Percentiles rank a stretch among this genome's conserved stretches.
Evolutionary conservation across 805 yeast genomes (phyloP).

Genomic region (Jamesozyma lodderae): DNA sequence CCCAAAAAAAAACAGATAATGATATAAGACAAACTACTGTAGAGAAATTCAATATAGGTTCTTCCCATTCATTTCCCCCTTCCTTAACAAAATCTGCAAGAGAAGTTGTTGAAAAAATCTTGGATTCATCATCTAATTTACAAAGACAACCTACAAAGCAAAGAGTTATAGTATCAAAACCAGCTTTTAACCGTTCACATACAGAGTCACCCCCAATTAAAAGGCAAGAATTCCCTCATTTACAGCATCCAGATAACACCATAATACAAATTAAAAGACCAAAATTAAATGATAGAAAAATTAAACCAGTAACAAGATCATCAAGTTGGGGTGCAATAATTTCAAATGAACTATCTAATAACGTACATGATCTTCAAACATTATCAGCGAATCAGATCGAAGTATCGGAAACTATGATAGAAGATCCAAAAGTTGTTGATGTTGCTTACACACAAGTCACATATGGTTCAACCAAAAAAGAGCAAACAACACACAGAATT

Average conservation of each 20-base stretch:
- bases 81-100: too few relatives aligned
- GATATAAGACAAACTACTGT: too few relatives aligned
- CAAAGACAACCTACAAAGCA: not conserved
- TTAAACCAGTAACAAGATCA: conserved; percentile 12
- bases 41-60: too few relatives aligned
- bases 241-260: too few relatives aligned
- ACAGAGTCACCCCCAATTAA: not conserved
- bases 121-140: too few relatives aligned
- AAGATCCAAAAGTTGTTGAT: not conserved
- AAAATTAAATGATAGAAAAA: conserved; percentile 1
- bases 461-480: conserved; percentile 13
- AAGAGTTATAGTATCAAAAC: not conserved
- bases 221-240: not conserved
- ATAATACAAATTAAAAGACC: conserved; percentile 2
- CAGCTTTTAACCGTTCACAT: not conserved
- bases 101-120: not conserved
- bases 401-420: not conserved
- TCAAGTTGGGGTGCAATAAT: conserved; percentile 27
- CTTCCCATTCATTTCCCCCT: too few relatives aligned
- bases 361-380: too few relatives aligned
- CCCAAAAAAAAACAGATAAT: too few relatives aligned
- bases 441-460: conserved; percentile 21
- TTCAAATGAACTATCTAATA: conserved; percentile 14
- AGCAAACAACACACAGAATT: not conserved
- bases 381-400: too few relatives aligned